Conservation (phyloP, 352 stramenopile genomes). For the Saprolegnia parasitica region DNA sequence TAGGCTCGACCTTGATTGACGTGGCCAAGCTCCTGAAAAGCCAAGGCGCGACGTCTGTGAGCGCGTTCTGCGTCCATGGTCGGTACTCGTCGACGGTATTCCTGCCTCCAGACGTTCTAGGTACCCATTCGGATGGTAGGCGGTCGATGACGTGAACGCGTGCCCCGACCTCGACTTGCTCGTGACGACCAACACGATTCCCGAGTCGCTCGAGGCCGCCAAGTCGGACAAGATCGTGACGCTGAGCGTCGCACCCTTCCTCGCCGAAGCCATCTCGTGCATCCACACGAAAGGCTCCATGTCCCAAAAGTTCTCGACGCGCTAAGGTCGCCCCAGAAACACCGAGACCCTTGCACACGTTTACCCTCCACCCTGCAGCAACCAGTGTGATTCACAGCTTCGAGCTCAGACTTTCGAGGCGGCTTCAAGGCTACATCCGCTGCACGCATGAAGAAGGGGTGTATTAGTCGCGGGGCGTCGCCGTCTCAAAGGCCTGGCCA, state of each 20-base stretch:
- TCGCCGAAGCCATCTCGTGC: conserved; percentile 84
- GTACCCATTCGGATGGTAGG: conserved; percentile 34
- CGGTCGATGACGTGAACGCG: conserved; percentile 48
- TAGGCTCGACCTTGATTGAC: conserved; percentile 67
- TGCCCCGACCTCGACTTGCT: conserved; percentile 75
- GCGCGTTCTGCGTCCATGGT: conserved; percentile 77
- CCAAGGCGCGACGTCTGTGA: conserved; percentile 68
- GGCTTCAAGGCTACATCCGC: too few relatives aligned
- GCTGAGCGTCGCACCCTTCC: conserved; percentile 80
- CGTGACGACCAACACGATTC: conserved; percentile 85
- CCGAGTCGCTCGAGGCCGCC: conserved; percentile 35
- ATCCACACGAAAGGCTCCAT: conserved; percentile 86
- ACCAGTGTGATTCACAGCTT: too few relatives aligned
- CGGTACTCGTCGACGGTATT: conserved; percentile 75
- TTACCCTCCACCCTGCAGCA: background rate
- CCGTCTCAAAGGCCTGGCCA: background rate
- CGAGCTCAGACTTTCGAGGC: too few relatives aligned
- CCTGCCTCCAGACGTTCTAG: background rate
- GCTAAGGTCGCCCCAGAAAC: background rate
- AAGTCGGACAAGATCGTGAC: conserved; percentile 71
- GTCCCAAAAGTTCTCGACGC: conserved; percentile 32
- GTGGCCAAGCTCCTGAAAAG: conserved; percentile 78
- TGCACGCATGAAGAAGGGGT: background rate
- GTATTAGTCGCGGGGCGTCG: conserved; percentile 5
- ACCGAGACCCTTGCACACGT: background rate